A percentile compares a stretch with the other conserved stretches of the same genome.
Evolutionary conservation across 1,139 yeast genomes (phyloP).

Genomic region (Yamadazyma pseudoaaseri): DNA sequence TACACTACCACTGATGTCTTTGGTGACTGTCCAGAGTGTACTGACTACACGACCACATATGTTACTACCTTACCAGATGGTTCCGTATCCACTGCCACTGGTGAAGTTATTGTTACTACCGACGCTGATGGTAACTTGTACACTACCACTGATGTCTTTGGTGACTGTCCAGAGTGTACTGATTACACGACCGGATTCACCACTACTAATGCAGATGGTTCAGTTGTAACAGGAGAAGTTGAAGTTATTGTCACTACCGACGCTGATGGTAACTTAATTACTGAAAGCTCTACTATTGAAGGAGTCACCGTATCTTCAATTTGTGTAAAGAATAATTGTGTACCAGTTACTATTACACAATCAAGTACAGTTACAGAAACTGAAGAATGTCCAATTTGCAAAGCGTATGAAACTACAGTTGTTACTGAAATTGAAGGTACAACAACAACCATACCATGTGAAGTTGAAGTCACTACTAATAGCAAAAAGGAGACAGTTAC

Average conservation of each 20-base stretch:
- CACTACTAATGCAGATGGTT: constrained; percentile 14
- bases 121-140: constrained; percentile 7
- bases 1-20: constrained; percentile 10
- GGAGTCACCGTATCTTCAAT: constrained; percentile 8
- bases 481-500: constrained; percentile 6
- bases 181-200: constrained; percentile 16
- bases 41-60: constrained; percentile 10
- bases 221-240: constrained; percentile 10
- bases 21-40: constrained; percentile 10
- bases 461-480: constrained; percentile 13
- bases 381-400: constrained; percentile 6
- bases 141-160: constrained; percentile 5
- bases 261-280: constrained; percentile 10
- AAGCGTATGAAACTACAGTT: constrained; percentile 6
- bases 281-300: constrained; percentile 5
- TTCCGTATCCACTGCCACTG: constrained; percentile 5
- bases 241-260: constrained; percentile 12
- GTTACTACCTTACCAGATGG: constrained; percentile 15
- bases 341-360: constrained; percentile 9
- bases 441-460: constrained; percentile 10
- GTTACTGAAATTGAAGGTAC: constrained; percentile 8
- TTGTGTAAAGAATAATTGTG: constrained; percentile 13
- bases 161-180: constrained; percentile 12
- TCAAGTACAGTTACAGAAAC: constrained; percentile 1
- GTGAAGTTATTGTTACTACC: constrained; percentile 6